Base-by-base conservation (phyloP, 225 moss, liverwort and hornwort genomes). In the Thuidium tamariscinum region DNA sequence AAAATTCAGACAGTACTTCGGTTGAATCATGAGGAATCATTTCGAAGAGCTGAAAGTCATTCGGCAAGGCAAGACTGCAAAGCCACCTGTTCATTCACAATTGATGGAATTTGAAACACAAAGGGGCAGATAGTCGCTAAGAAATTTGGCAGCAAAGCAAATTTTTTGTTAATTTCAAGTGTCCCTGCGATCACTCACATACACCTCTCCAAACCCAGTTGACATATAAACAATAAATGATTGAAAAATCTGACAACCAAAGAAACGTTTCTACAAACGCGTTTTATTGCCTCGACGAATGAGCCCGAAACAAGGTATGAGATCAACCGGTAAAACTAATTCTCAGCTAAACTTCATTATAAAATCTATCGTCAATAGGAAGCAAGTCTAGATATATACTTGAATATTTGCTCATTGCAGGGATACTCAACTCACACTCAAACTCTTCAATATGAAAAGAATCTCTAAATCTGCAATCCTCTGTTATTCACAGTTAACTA, bases 1-100 rank as follows among this genome's bases (percentile, higher is more conserved):
- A 32, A 73, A 27, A 32, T 48, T 30, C 1, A 7, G 4, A 0
- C 2, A 11, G 17, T 1, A 4, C 11, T 4, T 19, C 4, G 1
- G 18, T 30, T 70, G 3, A 16, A 9, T n/a, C n/a, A n/a, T 5
- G 5, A 70, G 9, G 9, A 44, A 27, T 10, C 5, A 16, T 16
- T 27, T 44, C 3, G 2, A 25, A 25, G 68, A 15, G 15, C n/a
- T n/a, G n/a, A n/a, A n/a, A n/a, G n/a, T n/a, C n/a, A n/a, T n/a
- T n/a, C n/a, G n/a, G n/a, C n/a, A n/a, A n/a, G n/a, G 7, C n/a
- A 20, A 36, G 25, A 42, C 5, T 25, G 7, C 68, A 41, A 26
- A 41, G n/a, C n/a, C n/a, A n/a, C n/a, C n/a, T n/a, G n/a, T n/a
- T n/a, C n/a, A n/a, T n/a, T n/a, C n/a, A n/a, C n/a, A 23, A 15